Conservation (phyloP, 2,329 filamentous ascomycete species). For the Botryotinia narcissicola region DNA sequence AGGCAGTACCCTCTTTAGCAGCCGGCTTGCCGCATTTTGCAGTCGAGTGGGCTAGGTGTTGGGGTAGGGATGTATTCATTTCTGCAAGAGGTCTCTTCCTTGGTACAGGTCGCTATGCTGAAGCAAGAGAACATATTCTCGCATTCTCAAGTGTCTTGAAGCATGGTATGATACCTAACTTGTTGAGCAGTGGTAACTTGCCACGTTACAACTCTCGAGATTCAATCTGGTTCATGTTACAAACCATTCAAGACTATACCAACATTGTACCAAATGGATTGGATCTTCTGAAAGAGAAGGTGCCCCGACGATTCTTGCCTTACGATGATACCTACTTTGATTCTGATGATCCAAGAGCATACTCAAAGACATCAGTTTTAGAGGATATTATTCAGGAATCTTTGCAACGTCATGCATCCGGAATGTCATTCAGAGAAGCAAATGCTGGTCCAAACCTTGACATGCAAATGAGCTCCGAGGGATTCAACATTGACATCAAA, state of each 20-base stretch:
- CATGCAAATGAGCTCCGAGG: slow-evolving; percentile 86
- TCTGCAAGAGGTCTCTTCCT: slow-evolving; percentile 89
- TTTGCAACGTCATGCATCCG: slow-evolving; percentile 84
- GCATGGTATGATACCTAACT: slow-evolving; percentile 96
- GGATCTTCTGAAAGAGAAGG: slow-evolving; percentile 69
- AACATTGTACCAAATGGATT: slow-evolving; percentile 76
- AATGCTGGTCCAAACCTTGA: slow-evolving; percentile 89
- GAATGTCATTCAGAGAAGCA: slow-evolving; percentile 89
- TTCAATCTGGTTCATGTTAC: slow-evolving; percentile 96
- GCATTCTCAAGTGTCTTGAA: slow-evolving; percentile 96
- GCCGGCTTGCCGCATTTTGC: slow-evolving; percentile 94
- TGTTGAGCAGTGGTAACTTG: slow-evolving; percentile 78
- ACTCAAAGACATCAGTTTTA: slow-evolving; percentile 78
- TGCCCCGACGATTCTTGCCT: slow-evolving; percentile 83
- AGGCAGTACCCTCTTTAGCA: slow-evolving; percentile 80
- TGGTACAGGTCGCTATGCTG: slow-evolving; percentile 80
- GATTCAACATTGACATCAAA: slow-evolving; percentile 87
- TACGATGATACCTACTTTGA: slow-evolving; percentile 96
- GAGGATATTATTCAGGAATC: slow-evolving; percentile 91
- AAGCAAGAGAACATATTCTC: slow-evolving; percentile 90
- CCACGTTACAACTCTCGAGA: slow-evolving; percentile 95
- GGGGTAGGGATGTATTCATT: slow-evolving; percentile 97
- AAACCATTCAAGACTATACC: slow-evolving; percentile 91
- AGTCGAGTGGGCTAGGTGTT: slow-evolving; percentile 90
- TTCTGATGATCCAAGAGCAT: slow-evolving; percentile 76